Conservation (phyloP, 768 basidiomycete genomes). For the Auricularia sp. region DNA sequence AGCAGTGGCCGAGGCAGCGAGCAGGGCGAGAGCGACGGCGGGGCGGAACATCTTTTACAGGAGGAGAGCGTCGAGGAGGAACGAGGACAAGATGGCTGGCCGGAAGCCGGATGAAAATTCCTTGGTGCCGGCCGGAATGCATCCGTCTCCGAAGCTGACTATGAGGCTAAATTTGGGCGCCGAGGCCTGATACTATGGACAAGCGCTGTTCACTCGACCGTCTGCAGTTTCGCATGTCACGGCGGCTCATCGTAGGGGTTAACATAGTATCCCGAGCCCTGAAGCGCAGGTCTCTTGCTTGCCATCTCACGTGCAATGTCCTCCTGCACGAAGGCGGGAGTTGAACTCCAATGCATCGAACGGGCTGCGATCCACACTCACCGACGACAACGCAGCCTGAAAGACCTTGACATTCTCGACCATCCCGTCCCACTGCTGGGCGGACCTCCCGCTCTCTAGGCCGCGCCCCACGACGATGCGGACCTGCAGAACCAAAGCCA, state of each 20-base stretch:
- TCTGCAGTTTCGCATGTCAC: no score
- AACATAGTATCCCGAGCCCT: no score
- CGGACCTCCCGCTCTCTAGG: not conserved
- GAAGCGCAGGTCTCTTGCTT: no score
- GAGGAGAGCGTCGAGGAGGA: not conserved
- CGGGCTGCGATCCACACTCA: not conserved
- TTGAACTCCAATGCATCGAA: not conserved
- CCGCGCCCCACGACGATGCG: not conserved
- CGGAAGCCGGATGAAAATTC: no score
- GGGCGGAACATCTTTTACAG: not conserved
- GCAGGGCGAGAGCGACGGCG: not conserved
- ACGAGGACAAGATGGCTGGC: not conserved
- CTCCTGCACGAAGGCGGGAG: not conserved
- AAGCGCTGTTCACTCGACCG: no score
- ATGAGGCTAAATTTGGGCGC: no score
- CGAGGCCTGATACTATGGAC: no score
- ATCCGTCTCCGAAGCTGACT: no score
- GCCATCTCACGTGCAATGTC: not conserved
- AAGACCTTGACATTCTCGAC: not conserved
- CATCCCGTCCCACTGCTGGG: not conserved
- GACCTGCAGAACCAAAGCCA: not conserved
- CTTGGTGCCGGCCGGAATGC: no score
- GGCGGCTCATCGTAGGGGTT: no score
- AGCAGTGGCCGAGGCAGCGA: not conserved
- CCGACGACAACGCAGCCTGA: not conserved